Percentiles rank a stretch among this genome's conserved stretches.
Conservation (phyloP, 352 stramenopile species). For the Phytophthora agathidicida region DNA sequence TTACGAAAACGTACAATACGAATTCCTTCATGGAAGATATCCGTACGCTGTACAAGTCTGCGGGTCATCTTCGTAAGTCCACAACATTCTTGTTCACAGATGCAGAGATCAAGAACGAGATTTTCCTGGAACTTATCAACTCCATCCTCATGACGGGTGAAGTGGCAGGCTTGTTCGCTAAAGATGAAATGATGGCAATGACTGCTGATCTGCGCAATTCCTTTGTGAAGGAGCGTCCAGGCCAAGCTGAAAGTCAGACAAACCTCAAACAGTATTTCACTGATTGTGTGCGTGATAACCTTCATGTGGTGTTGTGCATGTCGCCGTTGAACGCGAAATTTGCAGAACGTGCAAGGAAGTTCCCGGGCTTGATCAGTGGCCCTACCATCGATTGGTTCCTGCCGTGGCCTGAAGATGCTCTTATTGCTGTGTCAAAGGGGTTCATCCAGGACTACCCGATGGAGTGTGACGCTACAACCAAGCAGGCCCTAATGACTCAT, state of each 20-base stretch:
- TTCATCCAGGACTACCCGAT: constrained; percentile 97
- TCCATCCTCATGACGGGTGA: constrained; percentile 98
- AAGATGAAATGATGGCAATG: constrained; percentile 99
- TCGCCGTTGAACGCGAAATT: constrained; percentile 99
- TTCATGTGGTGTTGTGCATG: constrained; percentile 99
- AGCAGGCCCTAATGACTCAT: constrained; percentile 94
- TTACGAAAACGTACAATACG: constrained; percentile 99
- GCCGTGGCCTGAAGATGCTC: constrained; percentile 97
- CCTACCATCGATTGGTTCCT: constrained; percentile 99
- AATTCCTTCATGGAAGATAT: constrained; percentile 98
- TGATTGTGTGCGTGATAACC: constrained; percentile 97
- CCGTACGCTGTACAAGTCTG: constrained; percentile 96
- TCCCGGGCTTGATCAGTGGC: constrained; percentile 96
- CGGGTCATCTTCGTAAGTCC: constrained; percentile 95
- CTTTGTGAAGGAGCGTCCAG: constrained; percentile 95
- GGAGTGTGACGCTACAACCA: constrained; percentile 90
- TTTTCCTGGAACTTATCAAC: constrained; percentile 99
- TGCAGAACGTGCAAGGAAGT: constrained; percentile 95
- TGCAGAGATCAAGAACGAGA: constrained; percentile 99
- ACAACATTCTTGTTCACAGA: constrained; percentile 99
- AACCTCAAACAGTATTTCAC: constrained; percentile 99
- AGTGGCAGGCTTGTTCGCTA: constrained; percentile 97
- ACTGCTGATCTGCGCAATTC: constrained; percentile 95
- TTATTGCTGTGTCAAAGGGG: constrained; percentile 96
- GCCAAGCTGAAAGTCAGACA: constrained; percentile 94